Base-by-base conservation (phyloP, 2,329 filamentous ascomycete genomes). In the Blumeriella jaapii region DNA sequence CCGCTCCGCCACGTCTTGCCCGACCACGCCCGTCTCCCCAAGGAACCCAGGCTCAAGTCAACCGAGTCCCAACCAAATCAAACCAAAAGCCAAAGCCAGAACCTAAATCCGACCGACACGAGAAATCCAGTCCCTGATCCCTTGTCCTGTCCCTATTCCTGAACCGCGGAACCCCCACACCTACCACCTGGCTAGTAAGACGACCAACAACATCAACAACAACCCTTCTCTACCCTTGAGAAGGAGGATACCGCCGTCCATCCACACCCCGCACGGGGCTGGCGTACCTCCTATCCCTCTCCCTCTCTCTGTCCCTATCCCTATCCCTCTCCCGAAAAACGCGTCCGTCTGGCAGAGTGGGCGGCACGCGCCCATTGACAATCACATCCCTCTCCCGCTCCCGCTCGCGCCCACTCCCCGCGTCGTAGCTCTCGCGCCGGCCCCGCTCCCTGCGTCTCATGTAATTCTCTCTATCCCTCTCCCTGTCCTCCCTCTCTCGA, bases 231-330 rank as follows among this genome's bases (percentile, higher is more conserved):
- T n/a, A n/a, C n/a, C n/a, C n/a, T n/a, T n/a, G n/a, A n/a, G n/a
- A n/a, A n/a, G n/a, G n/a, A 29, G 52, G 47, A 40, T 53, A 54
- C 31, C 44, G 47, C 38, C 53, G 49, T 31, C 52, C 52, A 44
- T 52, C 49, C 5, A 50, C 51, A 2, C 50, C 51, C 22, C 48
- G 43, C n/a, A 51, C 27, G 3, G 48, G 49, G 42, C 47, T 50
- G 8, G 29, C 31, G 34, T 29, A 30, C 15, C 46, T 43, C 26
- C 45, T 45, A 12, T 46, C 46, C 27, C 40, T 29, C 18, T 36
- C 25, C 26, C 33, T 27, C 24, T 45, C 44, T 8, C 38, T 30
- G 8, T 44, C 44, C 23, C 38, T 41, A 3, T 40, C 40, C 10
- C 38, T 40, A 3, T 47, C 41, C n/a, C 38, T 32, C 9, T 45